Percentiles rank a stretch among this genome's conserved stretches.
phyloP scores from a whole-genome alignment of 1,284 basidiomycete genomes.

The Boletus sp. region DNA sequence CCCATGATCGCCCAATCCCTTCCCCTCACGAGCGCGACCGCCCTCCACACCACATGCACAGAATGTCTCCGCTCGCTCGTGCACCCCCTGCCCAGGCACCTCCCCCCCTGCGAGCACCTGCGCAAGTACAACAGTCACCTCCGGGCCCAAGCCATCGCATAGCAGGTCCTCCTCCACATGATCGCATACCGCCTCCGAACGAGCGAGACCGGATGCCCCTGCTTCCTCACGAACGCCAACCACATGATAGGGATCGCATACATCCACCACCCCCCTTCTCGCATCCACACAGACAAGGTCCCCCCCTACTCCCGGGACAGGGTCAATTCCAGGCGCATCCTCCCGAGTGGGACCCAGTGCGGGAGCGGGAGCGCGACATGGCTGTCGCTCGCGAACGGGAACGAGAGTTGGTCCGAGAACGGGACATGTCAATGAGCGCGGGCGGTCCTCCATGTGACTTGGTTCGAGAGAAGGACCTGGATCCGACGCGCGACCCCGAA shows the following conservation, averaged over 20 bases:
- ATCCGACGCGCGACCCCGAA: constrained; percentile 24
- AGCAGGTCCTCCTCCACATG: constrained; percentile 15
- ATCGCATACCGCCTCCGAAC: constrained; percentile 23
- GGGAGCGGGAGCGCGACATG: constrained; percentile 24
- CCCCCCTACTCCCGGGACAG: constrained; percentile 29
- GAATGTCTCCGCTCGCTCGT: constrained; percentile 28
- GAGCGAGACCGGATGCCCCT: constrained; percentile 30
- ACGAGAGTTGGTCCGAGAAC: constrained; percentile 24
- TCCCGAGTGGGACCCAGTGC: constrained; percentile 29
- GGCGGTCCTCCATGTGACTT: constrained; percentile 26
- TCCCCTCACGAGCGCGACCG: constrained; percentile 29
- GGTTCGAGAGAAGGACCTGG: constrained; percentile 27
- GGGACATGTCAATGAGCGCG: constrained; percentile 18
- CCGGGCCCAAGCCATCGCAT: constrained; percentile 26
- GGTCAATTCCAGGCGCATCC: constrained; percentile 35
- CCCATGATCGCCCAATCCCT: constrained; percentile 23
- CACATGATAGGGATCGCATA: constrained; percentile 32
- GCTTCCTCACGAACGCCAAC: constrained; percentile 26
- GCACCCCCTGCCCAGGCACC: constrained; percentile 15
- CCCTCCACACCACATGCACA: constrained; percentile 19
- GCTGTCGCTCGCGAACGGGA: constrained; percentile 22
- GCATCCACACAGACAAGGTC: constrained; percentile 22
- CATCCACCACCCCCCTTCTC: constrained; percentile 24
- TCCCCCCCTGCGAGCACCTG: constrained; percentile 13
- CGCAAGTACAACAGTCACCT: constrained; percentile 24